Base-by-base conservation (phyloP, 306 rosid species). In the Hippophae gyantsensis region DNA sequence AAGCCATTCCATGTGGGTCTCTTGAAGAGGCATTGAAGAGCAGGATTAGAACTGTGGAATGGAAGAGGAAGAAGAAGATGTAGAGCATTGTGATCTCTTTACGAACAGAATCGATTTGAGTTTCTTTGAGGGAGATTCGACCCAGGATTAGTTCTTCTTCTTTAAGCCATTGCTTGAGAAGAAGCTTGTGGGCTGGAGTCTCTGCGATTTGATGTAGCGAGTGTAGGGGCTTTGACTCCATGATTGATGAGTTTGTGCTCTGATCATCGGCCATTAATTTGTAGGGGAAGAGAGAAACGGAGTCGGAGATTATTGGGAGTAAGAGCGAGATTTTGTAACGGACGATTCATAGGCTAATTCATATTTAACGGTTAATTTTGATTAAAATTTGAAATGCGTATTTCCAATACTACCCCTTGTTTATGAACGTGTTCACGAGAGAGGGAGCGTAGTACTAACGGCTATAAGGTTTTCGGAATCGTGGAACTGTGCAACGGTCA, bases 1-100 rank as follows among this genome's bases (percentile, higher is more conserved):
- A 89, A 0, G 75, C 71, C 2, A 9, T 69, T 6, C 68, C 71
- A 9, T 56, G 12, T 7, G 51, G 56, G 42, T 63, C 61, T n/a
- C 48, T 12, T 0, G 84, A 65, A 0, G 88, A 79, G 6, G 87
- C 57, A 41, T 72, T 75, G 89, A 93, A 93, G 65, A 93, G 97
- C 13, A 86, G 74, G 80, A 86, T 74, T 32, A 93, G 69, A 26
- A 90, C 69, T 3, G 81, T 84, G 58, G 97, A 86, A 71, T 93
- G 99, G 82, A 93, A 93, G 60, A 93, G 85, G 82, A 93, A 93
- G 90, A 88, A 93, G 81, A 92, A 71, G 62, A 87, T 69, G 89
- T 82, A 82, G 13, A 93, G 86, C 65, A 69, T 75, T 2, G 94
- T 88, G 77, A 86, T 84, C 60, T 93, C 97, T 42, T 74, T 86